Base-by-base conservation (phyloP, 106 monocot species). In the Vanilla planifolia region DNA sequence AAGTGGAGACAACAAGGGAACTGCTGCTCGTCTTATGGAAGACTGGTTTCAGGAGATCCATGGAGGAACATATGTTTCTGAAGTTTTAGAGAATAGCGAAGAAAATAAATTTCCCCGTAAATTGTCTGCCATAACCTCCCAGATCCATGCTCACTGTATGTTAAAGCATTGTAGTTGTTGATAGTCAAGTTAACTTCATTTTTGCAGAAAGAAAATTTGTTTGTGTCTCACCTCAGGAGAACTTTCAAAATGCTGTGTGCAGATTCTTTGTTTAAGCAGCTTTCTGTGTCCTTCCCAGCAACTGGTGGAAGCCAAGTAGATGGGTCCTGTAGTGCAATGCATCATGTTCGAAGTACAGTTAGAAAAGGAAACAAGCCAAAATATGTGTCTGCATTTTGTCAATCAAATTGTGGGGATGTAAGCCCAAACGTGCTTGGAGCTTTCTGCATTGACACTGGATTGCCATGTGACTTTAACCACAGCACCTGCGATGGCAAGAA, bases 1-100 rank as follows among this genome's bases (percentile, higher is more conserved):
- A 48, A 94, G 89, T 63, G 94, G 94, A 42, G 94, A 94, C 37
- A 94, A 94, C 77, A 94, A 94, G 68, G 94, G 94, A 53, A 89
- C 89, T n/a, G 94, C 94, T 75, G 89, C 94, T 53, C 82, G 83
- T 3, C 86, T 94, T 69, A 89, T 94, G 89, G 89, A 94, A 62
- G 86, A 94, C 55, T 89, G 93, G 93, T 78, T 75, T 40, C 70
- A 79, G 57, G 55, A 78, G 39, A 67, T 67, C 21, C 64, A 36
- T 19, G 29, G 51, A 21, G 77, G 77, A 43, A 46, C 17, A 37
- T 25, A 35, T 50, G 64, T 60, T 19, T 27, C 48, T 46, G 60
- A 71, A 40, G 10, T 41, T 62, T 66, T 75, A 17, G 57, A n/a
- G 29, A 48, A 35, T 43, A 40, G 27, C 53, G 63, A 43, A 5